A percentile compares a stretch with the other conserved stretches of the same genome.
Conservation (phyloP, 176 grass and related monocot genomes). For the Coix lacrymajobi region DNA sequence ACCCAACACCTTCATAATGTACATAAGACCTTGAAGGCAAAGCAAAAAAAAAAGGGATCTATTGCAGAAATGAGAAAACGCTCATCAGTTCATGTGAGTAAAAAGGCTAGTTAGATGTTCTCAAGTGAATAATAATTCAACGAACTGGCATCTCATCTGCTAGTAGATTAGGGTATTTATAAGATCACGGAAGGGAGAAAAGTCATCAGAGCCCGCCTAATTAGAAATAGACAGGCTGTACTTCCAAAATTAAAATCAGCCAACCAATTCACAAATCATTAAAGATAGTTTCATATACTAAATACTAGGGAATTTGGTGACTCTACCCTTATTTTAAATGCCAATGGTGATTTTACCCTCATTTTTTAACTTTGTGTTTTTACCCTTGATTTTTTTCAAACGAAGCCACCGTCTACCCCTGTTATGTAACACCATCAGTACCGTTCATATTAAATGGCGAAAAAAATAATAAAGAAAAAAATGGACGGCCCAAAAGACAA, state of each 20-base stretch:
- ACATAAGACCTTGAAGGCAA: neutral
- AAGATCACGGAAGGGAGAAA: constrained; percentile 3
- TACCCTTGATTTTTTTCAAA: no score
- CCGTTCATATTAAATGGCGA: no score
- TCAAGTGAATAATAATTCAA: constrained; percentile 3
- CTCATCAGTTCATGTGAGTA: neutral
- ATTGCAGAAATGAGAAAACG: neutral
- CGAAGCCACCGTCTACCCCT: no score
- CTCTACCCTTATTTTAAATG: no score
- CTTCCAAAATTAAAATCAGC: neutral
- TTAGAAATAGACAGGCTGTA: neutral
- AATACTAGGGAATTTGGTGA: no score
- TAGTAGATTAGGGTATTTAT: neutral
- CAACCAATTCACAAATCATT: neutral
- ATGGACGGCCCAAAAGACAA: no score
- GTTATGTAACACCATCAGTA: no score
- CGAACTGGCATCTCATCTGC: neutral
- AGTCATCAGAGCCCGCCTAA: neutral
- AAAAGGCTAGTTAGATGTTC: neutral
- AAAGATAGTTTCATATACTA: neutral
- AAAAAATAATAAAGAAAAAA: no score
- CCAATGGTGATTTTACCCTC: no score
- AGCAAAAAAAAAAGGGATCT: neutral
- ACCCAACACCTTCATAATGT: neutral
- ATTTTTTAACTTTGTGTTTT: no score